Percentiles rank a stretch among this genome's conserved stretches.
Conservation (phyloP, 208 protist genomes). For the Trypanosoma theileri region DNA sequence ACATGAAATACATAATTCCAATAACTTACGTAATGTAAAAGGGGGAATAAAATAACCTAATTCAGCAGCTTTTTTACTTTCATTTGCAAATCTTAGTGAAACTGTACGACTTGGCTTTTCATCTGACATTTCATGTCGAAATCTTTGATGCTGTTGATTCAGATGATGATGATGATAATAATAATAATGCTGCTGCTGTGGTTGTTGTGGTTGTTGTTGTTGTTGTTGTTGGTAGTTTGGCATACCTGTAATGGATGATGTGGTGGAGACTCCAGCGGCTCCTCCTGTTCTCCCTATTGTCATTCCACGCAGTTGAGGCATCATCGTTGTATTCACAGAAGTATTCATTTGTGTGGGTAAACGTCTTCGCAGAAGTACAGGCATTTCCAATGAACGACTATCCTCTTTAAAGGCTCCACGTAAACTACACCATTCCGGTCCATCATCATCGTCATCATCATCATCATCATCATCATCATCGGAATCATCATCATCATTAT, state of each 20-base stretch:
- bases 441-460: constrained; percentile 20
- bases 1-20: constrained; percentile 12
- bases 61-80: background rate
- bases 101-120: background rate
- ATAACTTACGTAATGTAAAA: constrained; percentile 7
- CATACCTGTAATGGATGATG: too few relatives aligned
- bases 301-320: too few relatives aligned
- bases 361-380: constrained; percentile 22
- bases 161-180: background rate
- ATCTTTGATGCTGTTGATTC: background rate
- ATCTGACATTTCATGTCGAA: too few relatives aligned
- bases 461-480: constrained; percentile 4
- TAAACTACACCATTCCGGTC: constrained; percentile 49
- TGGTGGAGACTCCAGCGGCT: too few relatives aligned
- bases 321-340: too few relatives aligned
- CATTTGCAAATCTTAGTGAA: background rate
- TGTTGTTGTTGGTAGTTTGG: background rate
- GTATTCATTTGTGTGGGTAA: background rate
- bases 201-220: background rate
- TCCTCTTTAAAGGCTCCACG: constrained; percentile 13
- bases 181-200: background rate
- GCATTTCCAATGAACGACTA: constrained; percentile 14
- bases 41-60: constrained; percentile 7
- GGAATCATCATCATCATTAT: background rate
- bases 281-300: too few relatives aligned